Base-by-base conservation (phyloP, 768 basidiomycete species). In the Nidula microcarpa region DNA sequence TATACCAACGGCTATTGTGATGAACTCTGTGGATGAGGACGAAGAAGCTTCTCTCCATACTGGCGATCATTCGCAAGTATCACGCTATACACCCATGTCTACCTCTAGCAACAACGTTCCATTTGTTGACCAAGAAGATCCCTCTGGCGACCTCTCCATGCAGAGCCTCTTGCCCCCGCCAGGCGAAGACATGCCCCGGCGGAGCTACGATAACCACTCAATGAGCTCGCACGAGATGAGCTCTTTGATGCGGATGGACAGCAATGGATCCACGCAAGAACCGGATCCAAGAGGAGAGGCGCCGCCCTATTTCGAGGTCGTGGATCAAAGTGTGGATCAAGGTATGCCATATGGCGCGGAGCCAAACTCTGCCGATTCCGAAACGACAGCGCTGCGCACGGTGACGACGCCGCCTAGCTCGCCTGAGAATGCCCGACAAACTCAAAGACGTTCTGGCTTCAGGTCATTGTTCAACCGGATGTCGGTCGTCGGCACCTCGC, bases 261-360 rank as follows among this genome's bases (percentile, higher is more conserved):
- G 64, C 41, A 61, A 59, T 53, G 52, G 53, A 9, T 55, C 61
- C 1, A 57, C 59, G 6, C 55, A 54, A 37, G 56, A 49, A 1
- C 49, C 64, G 3, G 78, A 77, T 60, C 74, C 77, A 7, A 70
- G 83, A 55, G 89, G 86, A 18, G 81, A 82, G 39, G 84, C 85
- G 5, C 88, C 89, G 4, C 66, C 87, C 0, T 91, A 91, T 65
- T 80, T 77, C 49, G 86, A 89, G 66, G 79, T 77, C 9, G 70
- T 79, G 36, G 66, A 53, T 50, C 52, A 54, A 30, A 50, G 41
- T 36, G 55, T 56, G 11, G 47, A 35, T 2, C 50, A 33, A 30
- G 37, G 50, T 36, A 9, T 18, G 50, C 33, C 41, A 13, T 41
- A 37, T 37, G 55, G 55, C 8, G 44, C 63, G 1, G 62, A 66